Evolutionary conservation across 2,329 filamentous ascomycete species (phyloP), one percentile per base, ranked within the genome.

Genomic region (Hansfordia pulvinata): DNA sequence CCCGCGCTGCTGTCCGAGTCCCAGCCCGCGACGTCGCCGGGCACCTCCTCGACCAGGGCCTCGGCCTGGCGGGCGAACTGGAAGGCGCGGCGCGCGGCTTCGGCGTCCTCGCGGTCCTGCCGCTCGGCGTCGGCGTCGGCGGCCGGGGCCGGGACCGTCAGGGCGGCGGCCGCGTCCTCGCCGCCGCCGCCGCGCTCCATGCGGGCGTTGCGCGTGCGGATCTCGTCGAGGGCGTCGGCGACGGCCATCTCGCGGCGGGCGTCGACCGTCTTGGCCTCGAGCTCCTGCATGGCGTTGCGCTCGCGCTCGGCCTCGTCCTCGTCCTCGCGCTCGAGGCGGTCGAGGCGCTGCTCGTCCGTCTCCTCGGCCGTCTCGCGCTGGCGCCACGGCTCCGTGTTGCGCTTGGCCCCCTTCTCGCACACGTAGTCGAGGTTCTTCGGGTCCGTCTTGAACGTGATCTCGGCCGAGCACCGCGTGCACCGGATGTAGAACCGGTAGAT

Each of bases 211-310:
- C 88, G 62, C 27, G 82, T 88, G 30, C 88, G 66, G 30, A 98
- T 94, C 56, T 94, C 86, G 51, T 98, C 90, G 29, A 98, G 58
- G 6, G 86, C 88, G 58, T 98, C 90, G 2, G 90, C 90, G 23
- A 94, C 83, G 11, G 81, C 83, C 86, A 98, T 98, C 54, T 98
- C 90, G 20, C 79, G 68, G 59, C 90, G 86, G 1, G 86, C 86
- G 50, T 98, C 90, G 13, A 80, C 59, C 29, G 88, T 93, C 59
- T 96, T 96, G 35, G 80, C 77, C 56, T 98, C 90, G 24, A 98
- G 57, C 47, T 94, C 86, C 30, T 80, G 80, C 92, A 98, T 98
- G 13, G 84, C 83, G 50, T 94, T 86, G 37, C 75, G 67, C 51
- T 93, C 84, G 37, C 75, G 67, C 51, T 93, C 84, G 31, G 76